Percentiles rank a stretch among this genome's conserved stretches.
Conservation (phyloP, 257 asterid genomes). For the Jacaranda copaia region DNA sequence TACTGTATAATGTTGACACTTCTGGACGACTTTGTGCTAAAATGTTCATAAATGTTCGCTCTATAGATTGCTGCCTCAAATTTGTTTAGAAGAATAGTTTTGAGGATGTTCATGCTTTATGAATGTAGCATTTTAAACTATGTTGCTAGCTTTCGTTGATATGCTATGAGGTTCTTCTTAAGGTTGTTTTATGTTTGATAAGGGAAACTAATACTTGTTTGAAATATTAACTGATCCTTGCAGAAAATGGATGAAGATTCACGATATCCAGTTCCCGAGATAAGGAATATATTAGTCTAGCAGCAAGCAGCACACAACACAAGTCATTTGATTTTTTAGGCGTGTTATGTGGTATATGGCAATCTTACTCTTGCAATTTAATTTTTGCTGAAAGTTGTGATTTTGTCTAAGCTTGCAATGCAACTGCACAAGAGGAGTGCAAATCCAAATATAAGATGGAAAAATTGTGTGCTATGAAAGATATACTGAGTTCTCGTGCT, state of each 20-base stretch:
- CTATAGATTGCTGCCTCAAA: background rate
- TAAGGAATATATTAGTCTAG: constrained; percentile 35
- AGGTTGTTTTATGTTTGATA: background rate
- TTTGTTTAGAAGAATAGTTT: background rate
- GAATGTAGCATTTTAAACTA: background rate
- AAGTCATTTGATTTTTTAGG: constrained; percentile 54
- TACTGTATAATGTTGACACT: background rate
- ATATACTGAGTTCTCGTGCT: too few species aligned
- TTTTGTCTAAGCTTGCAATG: too few species aligned
- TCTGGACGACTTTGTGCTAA: background rate
- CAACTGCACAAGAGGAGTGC: too few species aligned
- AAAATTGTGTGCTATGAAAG: too few species aligned
- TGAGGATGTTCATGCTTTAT: constrained; percentile 19
- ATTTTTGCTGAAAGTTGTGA: constrained; percentile 4
- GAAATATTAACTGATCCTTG: constrained; percentile 20
- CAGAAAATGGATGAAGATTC: constrained; percentile 44
- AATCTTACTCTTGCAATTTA: background rate
- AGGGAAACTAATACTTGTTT: constrained; percentile 4
- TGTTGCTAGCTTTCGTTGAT: constrained; percentile 27
- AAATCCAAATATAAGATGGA: too few species aligned
- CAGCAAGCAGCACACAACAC: constrained; percentile 43
- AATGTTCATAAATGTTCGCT: background rate
- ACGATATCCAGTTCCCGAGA: constrained; percentile 24
- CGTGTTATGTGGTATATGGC: constrained; percentile 53
- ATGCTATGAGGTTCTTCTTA: background rate